Base-by-base conservation (phyloP, 495 filamentous ascomycete genomes). In the Penicillium crystallinum region DNA sequence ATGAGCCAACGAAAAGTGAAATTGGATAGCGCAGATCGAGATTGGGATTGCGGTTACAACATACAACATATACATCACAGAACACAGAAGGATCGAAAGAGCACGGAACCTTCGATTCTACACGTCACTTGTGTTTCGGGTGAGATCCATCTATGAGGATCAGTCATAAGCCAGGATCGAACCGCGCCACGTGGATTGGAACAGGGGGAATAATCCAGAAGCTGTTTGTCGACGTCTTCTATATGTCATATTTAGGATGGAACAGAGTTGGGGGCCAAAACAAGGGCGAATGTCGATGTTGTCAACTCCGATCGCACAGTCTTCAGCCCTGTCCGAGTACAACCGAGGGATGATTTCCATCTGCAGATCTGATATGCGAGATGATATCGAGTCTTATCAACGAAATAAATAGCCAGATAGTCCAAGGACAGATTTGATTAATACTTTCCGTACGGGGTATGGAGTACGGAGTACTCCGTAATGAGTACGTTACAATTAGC, bases 21-120 rank as follows among this genome's bases (percentile, higher is more conserved):
- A 40, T 31, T 42, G 14, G 37, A 42, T 50, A 50, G 48, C 48
- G 38, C 48, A 41, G 48, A 50, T 50, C 48, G 38, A 34, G 17
- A 6, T 2, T 7, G 23, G 15, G n/a, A 36, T 17, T 5, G 34
- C 15, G 14, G 17, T 36, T 36, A 7, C n/a, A 17, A 35, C 9
- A 34, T 50, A n/a, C n/a, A n/a, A n/a, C n/a, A n/a, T 34, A 19
- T 27, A 27, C 18, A 50, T 23, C 37, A 42, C 48, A 33, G 37
- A 47, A 46, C 8, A 30, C 25, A n/a, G 18, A 31, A 31, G 17
- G 31, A 46, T 18, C 12, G 31, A 12, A 23, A 17, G 14, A 41
- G 30, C 14, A 23, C 15, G 35, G 48, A 50, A 42, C 37, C 41
- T 50, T 50, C 48, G 12, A 50, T 17, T 23, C 2, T 4, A 50